phyloP scores from a whole-genome alignment of 2,329 filamentous ascomycete species.

The Helotiales sp. region DNA sequence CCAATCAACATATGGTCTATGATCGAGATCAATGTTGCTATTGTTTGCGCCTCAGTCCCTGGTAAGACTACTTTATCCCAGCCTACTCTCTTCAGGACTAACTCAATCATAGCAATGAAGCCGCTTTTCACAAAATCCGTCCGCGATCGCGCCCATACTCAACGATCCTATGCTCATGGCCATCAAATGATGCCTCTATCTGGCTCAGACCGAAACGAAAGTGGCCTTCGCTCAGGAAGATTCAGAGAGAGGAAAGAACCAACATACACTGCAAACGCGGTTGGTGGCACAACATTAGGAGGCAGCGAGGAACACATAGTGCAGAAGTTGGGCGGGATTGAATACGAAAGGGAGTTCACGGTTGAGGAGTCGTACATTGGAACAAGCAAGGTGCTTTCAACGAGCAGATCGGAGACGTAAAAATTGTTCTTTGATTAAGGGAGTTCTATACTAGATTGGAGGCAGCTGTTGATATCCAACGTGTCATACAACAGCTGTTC shows the following conservation, averaged over 20 bases:
- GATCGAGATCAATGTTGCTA: slow-evolving; percentile 35
- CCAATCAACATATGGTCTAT: slow-evolving; percentile 32
- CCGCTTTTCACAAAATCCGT: slow-evolving; percentile 16
- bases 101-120: slow-evolving; percentile 10
- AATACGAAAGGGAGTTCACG: slow-evolving; percentile 12
- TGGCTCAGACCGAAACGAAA: background rate
- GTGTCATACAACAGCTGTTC: background rate
- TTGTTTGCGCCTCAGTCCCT: slow-evolving; percentile 34
- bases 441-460: too few species aligned
- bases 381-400: background rate
- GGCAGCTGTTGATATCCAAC: too few species aligned
- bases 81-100: too few species aligned
- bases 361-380: slow-evolving; percentile 15
- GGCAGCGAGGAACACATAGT: slow-evolving; percentile 16
- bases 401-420: background rate
- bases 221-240: background rate
- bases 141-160: slow-evolving; percentile 3
- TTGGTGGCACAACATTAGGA: slow-evolving; percentile 1
- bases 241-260: slow-evolving; percentile 1
- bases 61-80: too few species aligned
- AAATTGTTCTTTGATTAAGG: too few species aligned
- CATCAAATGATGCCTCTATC: slow-evolving; percentile 16
- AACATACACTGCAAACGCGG: slow-evolving; percentile 2
- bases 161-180: background rate
- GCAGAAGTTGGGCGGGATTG: slow-evolving; percentile 5